These are phyloP conservation scores for Monilinia fructigena DNA, from an alignment of 2,329 filamentous ascomycete genomes.

Conservation along the genomic window DNA sequence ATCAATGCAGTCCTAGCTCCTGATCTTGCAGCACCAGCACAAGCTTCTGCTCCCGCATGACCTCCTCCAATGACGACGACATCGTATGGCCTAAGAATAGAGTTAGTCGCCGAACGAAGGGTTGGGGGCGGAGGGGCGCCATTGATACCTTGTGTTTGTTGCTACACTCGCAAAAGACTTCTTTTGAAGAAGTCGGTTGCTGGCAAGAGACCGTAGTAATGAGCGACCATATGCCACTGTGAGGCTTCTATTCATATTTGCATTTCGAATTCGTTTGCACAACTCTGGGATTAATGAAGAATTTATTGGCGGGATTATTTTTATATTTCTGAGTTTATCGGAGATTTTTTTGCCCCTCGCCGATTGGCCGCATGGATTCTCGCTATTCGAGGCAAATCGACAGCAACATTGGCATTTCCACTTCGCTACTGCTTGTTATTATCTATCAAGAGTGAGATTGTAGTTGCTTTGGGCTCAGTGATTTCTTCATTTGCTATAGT, in stretches of 20 bases:
- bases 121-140: neutral
- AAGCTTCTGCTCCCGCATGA: constrained; percentile 93
- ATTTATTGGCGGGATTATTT: constrained; percentile 2
- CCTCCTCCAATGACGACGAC: constrained; percentile 95
- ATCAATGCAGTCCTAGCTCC: constrained; percentile 87
- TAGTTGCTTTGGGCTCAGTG: neutral
- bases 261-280: constrained; percentile 26
- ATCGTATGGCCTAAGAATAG: constrained; percentile 57
- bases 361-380: neutral
- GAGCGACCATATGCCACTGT: constrained; percentile 23
- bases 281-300: neutral
- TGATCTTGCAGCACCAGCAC: constrained; percentile 81
- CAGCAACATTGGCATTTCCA: neutral
- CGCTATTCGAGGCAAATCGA: neutral
- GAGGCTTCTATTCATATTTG: constrained; percentile 34
- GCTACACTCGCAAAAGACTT: constrained; percentile 21
- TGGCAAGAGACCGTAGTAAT: constrained; percentile 1
- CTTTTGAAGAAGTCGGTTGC: constrained; percentile 18
- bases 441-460: neutral
- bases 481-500: neutral
- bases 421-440: neutral
- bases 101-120: neutral
- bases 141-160: constrained; percentile 19
- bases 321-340: constrained; percentile 9
- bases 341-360: constrained; percentile 1